These are phyloP conservation scores for Dioscorea zingiberensis DNA, from an alignment of 106 monocot species.

Conservation along the genomic window DNA sequence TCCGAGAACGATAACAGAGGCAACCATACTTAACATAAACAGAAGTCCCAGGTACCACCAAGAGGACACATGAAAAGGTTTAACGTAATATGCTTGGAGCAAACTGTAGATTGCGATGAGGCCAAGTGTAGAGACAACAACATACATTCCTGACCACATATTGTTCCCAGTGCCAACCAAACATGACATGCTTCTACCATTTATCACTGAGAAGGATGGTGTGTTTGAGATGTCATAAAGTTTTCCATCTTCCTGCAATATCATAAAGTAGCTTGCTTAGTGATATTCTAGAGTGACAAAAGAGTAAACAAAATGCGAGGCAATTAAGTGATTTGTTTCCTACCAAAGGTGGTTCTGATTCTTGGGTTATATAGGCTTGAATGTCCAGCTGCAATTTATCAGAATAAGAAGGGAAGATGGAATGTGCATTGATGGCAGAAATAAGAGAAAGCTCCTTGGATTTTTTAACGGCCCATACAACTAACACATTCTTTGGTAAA, in stretches of 20 bases:
- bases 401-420: conserved; percentile 37
- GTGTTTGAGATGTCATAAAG: conserved; percentile 6
- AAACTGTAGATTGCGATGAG: conserved; percentile 44
- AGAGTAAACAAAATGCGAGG: not conserved
- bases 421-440: conserved; percentile 40
- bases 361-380: conserved; percentile 83
- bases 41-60: conserved; percentile 80
- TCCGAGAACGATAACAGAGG: conserved; percentile 49
- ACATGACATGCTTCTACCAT: conserved; percentile 51
- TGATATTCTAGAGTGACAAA: not conserved
- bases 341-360: conserved; percentile 75
- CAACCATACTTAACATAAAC: conserved; percentile 59
- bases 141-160: conserved; percentile 56
- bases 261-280: not conserved
- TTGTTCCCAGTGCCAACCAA: conserved; percentile 84
- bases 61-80: conserved; percentile 29
- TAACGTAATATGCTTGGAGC: conserved; percentile 50
- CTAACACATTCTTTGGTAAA: conserved; percentile 64
- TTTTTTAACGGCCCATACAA: conserved; percentile 92
- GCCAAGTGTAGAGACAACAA: conserved; percentile 49
- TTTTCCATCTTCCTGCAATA: conserved; percentile 78
- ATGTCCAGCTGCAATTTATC: conserved; percentile 64
- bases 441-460: conserved; percentile 83
- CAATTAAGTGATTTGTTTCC: not conserved
- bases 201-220: conserved; percentile 17